Conservation (phyloP, 169 alveolate species). For the Eimeria sp. region DNA sequence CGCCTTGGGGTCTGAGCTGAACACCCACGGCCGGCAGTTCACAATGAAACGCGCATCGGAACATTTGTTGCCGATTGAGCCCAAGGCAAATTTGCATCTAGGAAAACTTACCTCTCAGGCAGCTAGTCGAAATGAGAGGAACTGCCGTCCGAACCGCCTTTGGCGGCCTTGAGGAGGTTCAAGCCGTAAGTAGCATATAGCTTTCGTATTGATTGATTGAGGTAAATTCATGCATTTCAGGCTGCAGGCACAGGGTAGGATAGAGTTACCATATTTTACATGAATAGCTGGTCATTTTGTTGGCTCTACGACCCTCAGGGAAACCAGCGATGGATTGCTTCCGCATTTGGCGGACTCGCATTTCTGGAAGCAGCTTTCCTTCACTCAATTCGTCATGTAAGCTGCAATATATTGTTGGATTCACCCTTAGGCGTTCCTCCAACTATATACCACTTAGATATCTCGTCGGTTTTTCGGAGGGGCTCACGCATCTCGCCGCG, state of each 20-base stretch:
- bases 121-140: slow-evolving; percentile 69
- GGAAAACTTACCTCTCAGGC: slow-evolving; percentile 45
- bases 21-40: slow-evolving; percentile 35
- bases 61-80: slow-evolving; percentile 58
- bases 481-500: slow-evolving; percentile 93
- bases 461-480: slow-evolving; percentile 95
- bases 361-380: slow-evolving; percentile 52
- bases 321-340: slow-evolving; percentile 52
- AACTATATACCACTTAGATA: slow-evolving; percentile 82
- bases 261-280: background rate
- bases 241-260: slow-evolving; percentile 83
- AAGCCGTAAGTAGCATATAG: slow-evolving; percentile 57
- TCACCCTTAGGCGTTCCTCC: background rate
- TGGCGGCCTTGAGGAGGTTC: slow-evolving; percentile 81
- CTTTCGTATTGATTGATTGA: background rate
- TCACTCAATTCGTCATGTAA: slow-evolving; percentile 80
- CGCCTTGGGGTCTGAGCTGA: background rate
- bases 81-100: slow-evolving; percentile 18
- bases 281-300: slow-evolving; percentile 1
- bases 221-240: background rate
- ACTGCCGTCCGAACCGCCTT: slow-evolving; percentile 80
- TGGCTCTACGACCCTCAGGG: slow-evolving; percentile 35
- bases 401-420: background rate
- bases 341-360: slow-evolving; percentile 75
- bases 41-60: slow-evolving; percentile 67